Conservation (phyloP, 352 stramenopile species). For the Detonula confervacea region DNA sequence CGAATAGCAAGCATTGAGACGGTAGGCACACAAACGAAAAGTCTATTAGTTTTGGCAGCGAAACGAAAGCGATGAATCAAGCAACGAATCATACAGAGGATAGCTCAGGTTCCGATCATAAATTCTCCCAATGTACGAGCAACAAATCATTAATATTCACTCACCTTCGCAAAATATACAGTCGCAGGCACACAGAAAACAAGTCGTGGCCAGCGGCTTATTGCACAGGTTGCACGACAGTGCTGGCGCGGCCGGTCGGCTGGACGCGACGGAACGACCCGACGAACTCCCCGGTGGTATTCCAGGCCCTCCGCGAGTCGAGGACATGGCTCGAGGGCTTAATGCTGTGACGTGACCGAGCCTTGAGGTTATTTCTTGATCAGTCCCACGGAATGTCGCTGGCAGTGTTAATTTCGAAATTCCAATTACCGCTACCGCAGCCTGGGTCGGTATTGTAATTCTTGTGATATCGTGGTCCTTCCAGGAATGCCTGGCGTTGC, state of each 20-base stretch:
- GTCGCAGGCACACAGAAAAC: constrained; percentile 79
- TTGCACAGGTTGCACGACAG: constrained; percentile 72
- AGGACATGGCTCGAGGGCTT: constrained; percentile 15
- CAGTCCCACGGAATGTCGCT: neutral
- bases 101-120: too few species aligned
- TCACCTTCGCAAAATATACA: constrained; percentile 84
- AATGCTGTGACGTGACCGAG: neutral
- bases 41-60: neutral
- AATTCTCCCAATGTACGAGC: too few species aligned
- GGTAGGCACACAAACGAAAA: neutral
- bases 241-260: constrained; percentile 10
- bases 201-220: constrained; percentile 71
- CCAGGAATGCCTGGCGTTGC: too few species aligned
- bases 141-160: constrained; percentile 16
- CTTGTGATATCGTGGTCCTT: too few species aligned
- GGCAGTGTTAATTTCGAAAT: neutral
- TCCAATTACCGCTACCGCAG: too few species aligned
- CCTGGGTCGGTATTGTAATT: neutral
- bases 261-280: constrained; percentile 31
- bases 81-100: neutral
- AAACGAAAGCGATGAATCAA: neutral
- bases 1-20: constrained; percentile 8
- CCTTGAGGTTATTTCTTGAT: neutral
- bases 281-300: constrained; percentile 35
- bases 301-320: constrained; percentile 11